Evolutionary conservation across 805 yeast species (phyloP).

Genomic region (Yamadazyma ubonensis): DNA sequence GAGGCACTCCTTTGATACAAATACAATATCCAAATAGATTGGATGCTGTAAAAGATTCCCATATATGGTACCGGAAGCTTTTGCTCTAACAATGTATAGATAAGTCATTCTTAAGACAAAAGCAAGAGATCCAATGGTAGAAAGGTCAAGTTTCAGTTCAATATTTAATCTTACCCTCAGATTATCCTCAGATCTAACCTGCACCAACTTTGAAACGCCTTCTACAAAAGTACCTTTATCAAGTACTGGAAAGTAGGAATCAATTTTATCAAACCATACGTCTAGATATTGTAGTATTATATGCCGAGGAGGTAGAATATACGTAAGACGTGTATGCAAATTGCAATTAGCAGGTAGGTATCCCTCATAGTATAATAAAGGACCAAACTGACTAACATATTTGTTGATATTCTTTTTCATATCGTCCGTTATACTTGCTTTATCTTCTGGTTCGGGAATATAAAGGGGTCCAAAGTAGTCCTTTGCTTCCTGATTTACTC

Average conservation of each 20-base stretch:
- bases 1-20: slow-evolving; percentile 49
- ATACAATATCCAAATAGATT: slow-evolving; percentile 37
- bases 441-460: slow-evolving; percentile 12
- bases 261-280: slow-evolving; percentile 56
- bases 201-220: slow-evolving; percentile 38
- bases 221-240: slow-evolving; percentile 51
- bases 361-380: slow-evolving; percentile 6
- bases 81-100: slow-evolving; percentile 20
- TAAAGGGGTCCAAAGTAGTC: slow-evolving; percentile 11
- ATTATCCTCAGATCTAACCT: slow-evolving; percentile 1
- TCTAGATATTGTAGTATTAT: slow-evolving; percentile 53
- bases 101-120: slow-evolving; percentile 38
- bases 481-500: slow-evolving; percentile 6
- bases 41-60: slow-evolving; percentile 34
- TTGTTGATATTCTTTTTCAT: slow-evolving; percentile 8
- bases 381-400: slow-evolving; percentile 5
- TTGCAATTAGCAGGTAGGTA: slow-evolving; percentile 9
- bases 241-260: slow-evolving; percentile 58
- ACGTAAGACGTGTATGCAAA: slow-evolving; percentile 5
- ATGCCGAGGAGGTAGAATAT: slow-evolving; percentile 13
- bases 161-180: slow-evolving; percentile 2
- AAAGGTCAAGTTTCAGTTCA: not conserved
- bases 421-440: not conserved
- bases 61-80: not conserved
- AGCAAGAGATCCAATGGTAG: slow-evolving; percentile 32